Conservation (phyloP, 257 asterid genomes). For the Datura wrightii region DNA sequence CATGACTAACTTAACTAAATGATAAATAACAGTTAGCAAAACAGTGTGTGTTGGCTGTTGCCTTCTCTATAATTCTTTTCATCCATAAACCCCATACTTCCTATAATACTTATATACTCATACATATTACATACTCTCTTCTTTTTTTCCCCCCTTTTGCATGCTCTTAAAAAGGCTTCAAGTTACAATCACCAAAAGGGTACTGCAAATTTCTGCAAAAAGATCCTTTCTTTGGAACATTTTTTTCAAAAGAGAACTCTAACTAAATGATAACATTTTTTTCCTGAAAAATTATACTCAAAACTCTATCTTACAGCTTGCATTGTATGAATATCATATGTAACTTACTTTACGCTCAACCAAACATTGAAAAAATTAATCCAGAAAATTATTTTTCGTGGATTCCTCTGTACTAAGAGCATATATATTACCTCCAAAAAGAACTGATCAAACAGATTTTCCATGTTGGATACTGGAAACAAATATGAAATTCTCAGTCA, state of each 20-base stretch:
- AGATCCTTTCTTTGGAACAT: constrained; percentile 25
- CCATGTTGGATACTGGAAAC: too few species aligned
- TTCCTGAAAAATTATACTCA: background rate
- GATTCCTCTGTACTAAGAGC: background rate
- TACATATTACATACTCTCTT: background rate
- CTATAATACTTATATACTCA: background rate
- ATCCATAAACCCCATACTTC: background rate
- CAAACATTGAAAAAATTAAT: background rate
- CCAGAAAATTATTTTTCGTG: background rate
- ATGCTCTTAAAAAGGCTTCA: background rate
- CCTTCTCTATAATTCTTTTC: too few species aligned
- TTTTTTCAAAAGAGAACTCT: too few species aligned
- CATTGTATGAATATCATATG: background rate
- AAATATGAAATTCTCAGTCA: too few species aligned
- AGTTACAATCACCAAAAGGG: background rate
- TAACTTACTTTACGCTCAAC: background rate
- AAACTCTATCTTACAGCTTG: background rate
- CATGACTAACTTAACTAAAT: background rate
- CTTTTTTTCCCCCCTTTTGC: background rate
- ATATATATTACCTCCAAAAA: too few species aligned
- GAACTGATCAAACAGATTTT: too few species aligned
- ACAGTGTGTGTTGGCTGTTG: too few species aligned
- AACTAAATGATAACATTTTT: background rate
- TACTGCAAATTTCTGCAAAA: constrained; percentile 26
- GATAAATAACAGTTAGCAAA: background rate